phyloP scores from a whole-genome alignment of 2,329 filamentous ascomycete genomes.

The Sporothrix curviconia region DNA sequence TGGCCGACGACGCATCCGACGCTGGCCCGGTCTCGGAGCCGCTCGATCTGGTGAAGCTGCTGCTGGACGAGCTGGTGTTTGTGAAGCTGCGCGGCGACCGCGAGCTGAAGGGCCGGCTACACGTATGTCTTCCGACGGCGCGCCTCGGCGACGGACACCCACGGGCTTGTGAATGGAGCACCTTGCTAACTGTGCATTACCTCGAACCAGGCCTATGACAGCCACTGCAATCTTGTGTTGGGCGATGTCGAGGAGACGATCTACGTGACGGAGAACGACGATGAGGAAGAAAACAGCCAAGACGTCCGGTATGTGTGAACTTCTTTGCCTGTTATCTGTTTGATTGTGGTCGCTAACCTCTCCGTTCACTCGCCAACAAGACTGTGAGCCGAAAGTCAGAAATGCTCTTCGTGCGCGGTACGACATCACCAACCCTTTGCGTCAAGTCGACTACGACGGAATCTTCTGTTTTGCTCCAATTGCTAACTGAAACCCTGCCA shows the following conservation, averaged over 20 bases:
- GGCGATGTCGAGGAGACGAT: constrained; percentile 97
- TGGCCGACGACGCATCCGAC: constrained; percentile 79
- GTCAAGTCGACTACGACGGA: no score
- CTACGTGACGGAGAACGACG: constrained; percentile 83
- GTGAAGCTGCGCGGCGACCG: constrained; percentile 94
- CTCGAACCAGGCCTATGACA: constrained; percentile 86
- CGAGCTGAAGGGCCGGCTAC: constrained; percentile 88
- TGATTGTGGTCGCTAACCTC: neutral
- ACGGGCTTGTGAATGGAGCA: no score
- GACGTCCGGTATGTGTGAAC: constrained; percentile 63
- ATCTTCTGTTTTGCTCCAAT: neutral
- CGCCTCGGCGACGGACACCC: constrained; percentile 40
- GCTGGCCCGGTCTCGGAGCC: constrained; percentile 75
- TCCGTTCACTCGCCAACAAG: constrained; percentile 36
- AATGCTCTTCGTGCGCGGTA: constrained; percentile 97
- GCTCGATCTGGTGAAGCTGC: constrained; percentile 88
- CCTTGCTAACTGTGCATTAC: constrained; percentile 5
- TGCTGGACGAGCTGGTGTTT: constrained; percentile 92
- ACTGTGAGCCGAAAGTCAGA: constrained; percentile 95
- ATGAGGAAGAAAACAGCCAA: constrained; percentile 53
- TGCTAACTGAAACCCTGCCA: neutral
- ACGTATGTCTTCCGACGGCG: constrained; percentile 41
- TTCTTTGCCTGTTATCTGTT: no score
- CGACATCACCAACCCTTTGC: constrained; percentile 22
- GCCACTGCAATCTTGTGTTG: constrained; percentile 93